A percentile compares a stretch with the other conserved stretches of the same genome.
These are phyloP conservation scores for Nakazawaea anatomiae DNA, from an alignment of 805 yeast species.

Conservation along the genomic window DNA sequence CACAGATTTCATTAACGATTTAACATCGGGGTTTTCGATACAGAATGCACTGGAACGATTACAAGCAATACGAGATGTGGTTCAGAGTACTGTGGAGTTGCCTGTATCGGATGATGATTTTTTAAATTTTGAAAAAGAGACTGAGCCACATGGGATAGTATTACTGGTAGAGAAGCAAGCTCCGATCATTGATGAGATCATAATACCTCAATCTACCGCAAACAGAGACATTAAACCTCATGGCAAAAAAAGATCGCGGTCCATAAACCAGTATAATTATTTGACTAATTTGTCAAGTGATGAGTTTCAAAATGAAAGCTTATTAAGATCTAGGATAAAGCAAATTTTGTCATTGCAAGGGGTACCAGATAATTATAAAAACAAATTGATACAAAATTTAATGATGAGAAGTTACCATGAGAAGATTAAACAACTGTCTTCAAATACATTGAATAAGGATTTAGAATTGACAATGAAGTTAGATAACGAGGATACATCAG, in stretches of 20 bases:
- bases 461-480: background rate
- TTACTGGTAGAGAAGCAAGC: constrained; percentile 29
- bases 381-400: constrained; percentile 50
- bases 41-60: constrained; percentile 47
- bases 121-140: constrained; percentile 9
- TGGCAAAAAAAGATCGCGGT: constrained; percentile 11
- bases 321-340: constrained; percentile 44
- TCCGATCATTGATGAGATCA: constrained; percentile 32
- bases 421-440: constrained; percentile 26
- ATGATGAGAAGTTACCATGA: constrained; percentile 66
- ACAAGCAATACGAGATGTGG: constrained; percentile 37
- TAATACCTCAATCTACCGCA: constrained; percentile 28
- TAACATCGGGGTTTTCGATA: constrained; percentile 38
- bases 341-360: constrained; percentile 32
- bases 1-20: constrained; percentile 32
- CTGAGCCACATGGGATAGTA: constrained; percentile 39
- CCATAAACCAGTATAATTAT: constrained; percentile 17
- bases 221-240: background rate
- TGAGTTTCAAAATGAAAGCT: constrained; percentile 26
- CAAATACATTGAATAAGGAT: background rate
- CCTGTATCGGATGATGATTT: constrained; percentile 41
- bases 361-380: constrained; percentile 36
- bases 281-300: constrained; percentile 25
- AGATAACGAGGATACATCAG: background rate
- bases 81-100: constrained; percentile 40